Evolutionary conservation across 2,329 filamentous ascomycete species (phyloP).

Genomic region (Fusarium haematococcum): DNA sequence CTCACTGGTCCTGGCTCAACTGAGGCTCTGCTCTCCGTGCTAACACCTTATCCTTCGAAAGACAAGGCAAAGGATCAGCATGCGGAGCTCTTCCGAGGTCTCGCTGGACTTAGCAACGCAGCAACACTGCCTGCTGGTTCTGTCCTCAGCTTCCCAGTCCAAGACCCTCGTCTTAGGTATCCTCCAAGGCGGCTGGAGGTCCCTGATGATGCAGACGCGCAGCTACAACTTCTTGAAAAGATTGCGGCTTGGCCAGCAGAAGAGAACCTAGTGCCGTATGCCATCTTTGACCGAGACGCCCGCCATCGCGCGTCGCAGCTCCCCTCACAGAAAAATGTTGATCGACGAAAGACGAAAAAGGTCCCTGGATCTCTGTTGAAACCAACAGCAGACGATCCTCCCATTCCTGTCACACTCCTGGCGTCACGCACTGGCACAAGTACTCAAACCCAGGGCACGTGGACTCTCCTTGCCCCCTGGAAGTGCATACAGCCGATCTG

Average conservation of each 20-base stretch:
- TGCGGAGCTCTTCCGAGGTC: conserved; percentile 61
- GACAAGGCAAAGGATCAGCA: conserved; percentile 52
- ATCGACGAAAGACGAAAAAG: conserved; percentile 76
- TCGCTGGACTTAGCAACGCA: conserved; percentile 73
- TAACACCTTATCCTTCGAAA: conserved; percentile 64
- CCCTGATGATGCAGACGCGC: conserved; percentile 52
- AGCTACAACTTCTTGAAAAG: conserved; percentile 64
- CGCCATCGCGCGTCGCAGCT: conserved; percentile 74
- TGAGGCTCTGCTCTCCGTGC: conserved; percentile 77
- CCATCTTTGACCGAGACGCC: conserved; percentile 75
- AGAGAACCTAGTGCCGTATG: conserved; percentile 56
- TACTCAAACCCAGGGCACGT: conserved; percentile 72
- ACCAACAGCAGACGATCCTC: conserved; percentile 71
- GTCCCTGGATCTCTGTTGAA: conserved; percentile 72
- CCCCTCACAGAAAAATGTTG: conserved; percentile 83
- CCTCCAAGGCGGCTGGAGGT: conserved; percentile 72
- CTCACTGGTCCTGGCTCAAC: conserved; percentile 77
- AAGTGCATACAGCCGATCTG: conserved; percentile 88
- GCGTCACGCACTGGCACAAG: conserved; percentile 64
- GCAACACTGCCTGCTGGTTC: conserved; percentile 76
- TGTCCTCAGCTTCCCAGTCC: conserved; percentile 77
- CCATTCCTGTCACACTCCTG: conserved; percentile 81
- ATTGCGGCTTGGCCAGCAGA: conserved; percentile 78
- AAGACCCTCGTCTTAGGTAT: conserved; percentile 84
- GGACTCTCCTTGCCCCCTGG: conserved; percentile 91